Conservation (phyloP, 2,329 filamentous ascomycete genomes). For the Cytospora piceicola region DNA sequence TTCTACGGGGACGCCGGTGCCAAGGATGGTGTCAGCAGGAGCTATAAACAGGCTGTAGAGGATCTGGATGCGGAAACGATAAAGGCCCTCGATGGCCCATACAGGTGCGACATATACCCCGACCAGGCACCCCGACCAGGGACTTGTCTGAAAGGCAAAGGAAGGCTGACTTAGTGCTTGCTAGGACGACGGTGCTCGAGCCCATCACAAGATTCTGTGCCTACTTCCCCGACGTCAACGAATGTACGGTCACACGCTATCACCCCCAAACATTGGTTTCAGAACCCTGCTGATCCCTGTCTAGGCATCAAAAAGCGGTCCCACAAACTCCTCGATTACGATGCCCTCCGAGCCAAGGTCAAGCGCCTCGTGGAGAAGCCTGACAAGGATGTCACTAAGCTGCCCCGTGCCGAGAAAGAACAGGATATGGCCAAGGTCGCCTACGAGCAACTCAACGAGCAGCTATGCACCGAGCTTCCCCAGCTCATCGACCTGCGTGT, state of each 20-base stretch:
- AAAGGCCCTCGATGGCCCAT: conserved; percentile 95
- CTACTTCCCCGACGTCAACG: conserved; percentile 98
- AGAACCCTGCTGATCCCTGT: conserved; percentile 31
- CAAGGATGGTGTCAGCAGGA: conserved; percentile 90
- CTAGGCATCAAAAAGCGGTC: conserved; percentile 96
- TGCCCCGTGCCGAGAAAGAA: conserved; percentile 95
- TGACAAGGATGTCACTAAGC: conserved; percentile 96
- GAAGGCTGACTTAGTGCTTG: conserved; percentile 30
- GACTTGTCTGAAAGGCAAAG: too few relatives aligned
- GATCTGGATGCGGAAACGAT: conserved; percentile 98
- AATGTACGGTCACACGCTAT: conserved; percentile 62
- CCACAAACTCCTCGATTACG: conserved; percentile 98
- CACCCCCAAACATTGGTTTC: conserved; percentile 37
- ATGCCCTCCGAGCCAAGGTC: conserved; percentile 91
- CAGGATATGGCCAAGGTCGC: conserved; percentile 89
- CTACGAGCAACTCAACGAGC: conserved; percentile 97
- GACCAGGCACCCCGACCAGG: too few relatives aligned
- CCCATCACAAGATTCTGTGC: conserved; percentile 95
- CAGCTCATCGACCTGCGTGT: conserved; percentile 96
- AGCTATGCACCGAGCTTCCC: conserved; percentile 88
- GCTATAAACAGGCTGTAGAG: conserved; percentile 98
- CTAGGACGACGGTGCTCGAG: conserved; percentile 86
- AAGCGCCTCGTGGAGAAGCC: conserved; percentile 98
- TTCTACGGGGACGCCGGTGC: conserved; percentile 98
- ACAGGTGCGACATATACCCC: conserved; percentile 63